These are phyloP conservation scores for Trichoderma hamatum DNA, from an alignment of 2,329 filamentous ascomycete species.

Conservation along the genomic window DNA sequence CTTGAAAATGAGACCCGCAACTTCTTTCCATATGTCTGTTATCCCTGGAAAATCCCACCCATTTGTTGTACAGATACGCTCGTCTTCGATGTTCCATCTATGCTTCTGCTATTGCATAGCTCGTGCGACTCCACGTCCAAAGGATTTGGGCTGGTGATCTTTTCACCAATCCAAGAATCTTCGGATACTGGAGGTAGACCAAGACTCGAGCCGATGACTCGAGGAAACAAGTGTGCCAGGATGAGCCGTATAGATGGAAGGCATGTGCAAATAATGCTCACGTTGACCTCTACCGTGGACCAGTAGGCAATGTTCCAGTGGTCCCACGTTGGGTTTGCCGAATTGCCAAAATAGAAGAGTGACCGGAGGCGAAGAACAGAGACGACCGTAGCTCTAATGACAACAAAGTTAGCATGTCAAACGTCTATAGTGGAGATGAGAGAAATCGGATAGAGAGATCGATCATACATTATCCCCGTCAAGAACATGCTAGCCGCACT, in stretches of 20 bases:
- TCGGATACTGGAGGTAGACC: neutral
- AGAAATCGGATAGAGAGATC: constrained; percentile 11
- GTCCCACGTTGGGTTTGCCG: constrained; percentile 39
- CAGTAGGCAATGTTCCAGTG: constrained; percentile 38
- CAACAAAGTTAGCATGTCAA: neutral
- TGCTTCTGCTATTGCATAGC: neutral
- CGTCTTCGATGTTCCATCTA: neutral
- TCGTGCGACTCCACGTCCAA: constrained; percentile 16
- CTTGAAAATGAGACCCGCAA: neutral
- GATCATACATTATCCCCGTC: constrained; percentile 45
- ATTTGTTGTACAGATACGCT: constrained; percentile 3
- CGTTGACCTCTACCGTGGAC: constrained; percentile 42
- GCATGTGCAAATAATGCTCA: constrained; percentile 44
- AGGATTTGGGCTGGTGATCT: constrained; percentile 5
- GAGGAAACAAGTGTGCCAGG: constrained; percentile 35
- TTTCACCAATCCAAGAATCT: constrained; percentile 7
- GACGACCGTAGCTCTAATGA: constrained; percentile 36
- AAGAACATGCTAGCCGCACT: constrained; percentile 49
- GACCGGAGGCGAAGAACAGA: constrained; percentile 38
- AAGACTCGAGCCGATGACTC: constrained; percentile 6
- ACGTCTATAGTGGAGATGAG: too few species aligned
- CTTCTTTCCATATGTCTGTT: neutral
- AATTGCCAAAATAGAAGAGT: constrained; percentile 35
- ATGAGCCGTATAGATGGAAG: constrained; percentile 40
- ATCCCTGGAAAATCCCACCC: neutral